Evolutionary conservation across 306 rosid genomes (phyloP), one percentile per base, ranked within the genome.

Genomic region (Albizia julibrissin): DNA sequence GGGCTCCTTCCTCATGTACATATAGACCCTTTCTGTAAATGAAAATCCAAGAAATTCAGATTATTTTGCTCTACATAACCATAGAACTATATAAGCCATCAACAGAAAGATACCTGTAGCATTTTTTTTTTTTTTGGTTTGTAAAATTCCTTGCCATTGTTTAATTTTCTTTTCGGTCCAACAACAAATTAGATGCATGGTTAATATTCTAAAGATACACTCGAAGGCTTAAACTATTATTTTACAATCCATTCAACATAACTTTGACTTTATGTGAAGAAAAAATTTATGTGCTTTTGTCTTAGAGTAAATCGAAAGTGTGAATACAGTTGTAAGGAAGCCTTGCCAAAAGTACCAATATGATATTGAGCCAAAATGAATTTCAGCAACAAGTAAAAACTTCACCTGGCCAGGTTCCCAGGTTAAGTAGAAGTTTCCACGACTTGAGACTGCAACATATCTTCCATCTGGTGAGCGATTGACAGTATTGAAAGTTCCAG

Each of bases 371-470:
- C 75, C 83, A 22, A 58, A 58, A 56, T 21, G 66, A 59, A 80
- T 67, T 79, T 14, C 64, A 67, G 75, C 65, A 58, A 29, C 22
- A 49, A 82, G 64, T 52, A 77, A 82, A 70, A 68, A 50, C 75
- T 85, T 88, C 78, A 91, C 99, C 98, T 95, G 99, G 74, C 99
- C 98, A 81, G 98, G 99, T 86, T 95, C 95, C 99, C 99, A 95
- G 71, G 99, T 93, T 79, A 95, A 86, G 82, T 87, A 95, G 93
- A 95, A 95, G 92, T 95, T 95, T 54, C 99, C 99, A 49, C 98
- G 98, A 87, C 98, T 95, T 33, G 99, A 95, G 83, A 95, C 99
- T 44, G 98, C 99, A 64, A 95, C 99, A 85, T 95, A 95, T 26
- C 87, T 89, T 61, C 99, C 99, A 72, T 95, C 93, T 8, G 99